These are phyloP conservation scores for Barnettozyma salicaria DNA, from an alignment of 805 yeast species.

Conservation along the genomic window DNA sequence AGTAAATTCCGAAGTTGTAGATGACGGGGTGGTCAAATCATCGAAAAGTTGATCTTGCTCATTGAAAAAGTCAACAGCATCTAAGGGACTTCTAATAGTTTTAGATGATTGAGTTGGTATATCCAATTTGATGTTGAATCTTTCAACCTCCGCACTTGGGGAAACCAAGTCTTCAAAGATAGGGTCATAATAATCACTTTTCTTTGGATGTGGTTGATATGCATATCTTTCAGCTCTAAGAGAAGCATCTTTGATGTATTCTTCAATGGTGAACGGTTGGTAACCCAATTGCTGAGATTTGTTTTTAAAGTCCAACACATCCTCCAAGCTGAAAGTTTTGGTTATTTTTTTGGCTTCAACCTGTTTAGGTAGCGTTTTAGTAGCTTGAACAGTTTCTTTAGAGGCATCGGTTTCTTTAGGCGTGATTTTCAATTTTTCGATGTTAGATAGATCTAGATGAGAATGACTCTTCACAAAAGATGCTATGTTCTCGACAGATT, in stretches of 20 bases:
- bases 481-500: constrained; percentile 47
- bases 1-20: constrained; percentile 27
- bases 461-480: constrained; percentile 49
- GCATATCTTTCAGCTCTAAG: constrained; percentile 40
- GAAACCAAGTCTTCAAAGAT: constrained; percentile 53
- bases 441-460: constrained; percentile 67
- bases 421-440: constrained; percentile 34
- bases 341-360: constrained; percentile 32
- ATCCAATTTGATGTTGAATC: constrained; percentile 36
- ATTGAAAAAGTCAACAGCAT: constrained; percentile 17
- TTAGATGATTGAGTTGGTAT: constrained; percentile 21
- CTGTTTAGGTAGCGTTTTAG: constrained; percentile 16
- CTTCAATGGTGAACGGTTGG: constrained; percentile 18
- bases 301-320: constrained; percentile 26
- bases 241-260: constrained; percentile 39
- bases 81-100: constrained; percentile 17
- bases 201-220: constrained; percentile 31
- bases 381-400: constrained; percentile 16
- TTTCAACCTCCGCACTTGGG: constrained; percentile 35
- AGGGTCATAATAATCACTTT: constrained; percentile 50
- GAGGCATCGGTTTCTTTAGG: constrained; percentile 25
- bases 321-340: constrained; percentile 27
- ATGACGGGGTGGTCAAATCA: constrained; percentile 17
- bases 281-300: constrained; percentile 26
- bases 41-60: constrained; percentile 23